A percentile compares a stretch with the other conserved stretches of the same genome.
Evolutionary conservation across 768 basidiomycete species (phyloP).

Genomic region (Calvatia gigantea): DNA sequence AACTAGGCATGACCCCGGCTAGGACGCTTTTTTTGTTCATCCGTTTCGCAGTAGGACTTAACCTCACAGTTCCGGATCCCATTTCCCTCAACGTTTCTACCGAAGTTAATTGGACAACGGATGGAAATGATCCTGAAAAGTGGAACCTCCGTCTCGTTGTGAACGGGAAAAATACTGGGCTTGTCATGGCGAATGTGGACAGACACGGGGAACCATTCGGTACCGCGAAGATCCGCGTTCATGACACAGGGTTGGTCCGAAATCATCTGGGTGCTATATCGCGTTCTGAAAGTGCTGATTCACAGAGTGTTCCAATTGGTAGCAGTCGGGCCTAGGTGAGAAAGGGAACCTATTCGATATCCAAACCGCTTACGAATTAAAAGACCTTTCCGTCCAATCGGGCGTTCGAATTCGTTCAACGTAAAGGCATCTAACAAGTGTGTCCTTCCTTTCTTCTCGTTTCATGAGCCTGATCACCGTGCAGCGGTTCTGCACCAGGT

Average conservation of each 20-base stretch:
- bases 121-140: not conserved
- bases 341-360: not conserved
- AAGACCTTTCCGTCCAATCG: no score
- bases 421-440: no score
- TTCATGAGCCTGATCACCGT: no score
- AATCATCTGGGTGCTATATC: not conserved
- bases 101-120: not conserved
- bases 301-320: not conserved
- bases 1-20: conserved; percentile 12
- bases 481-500: no score
- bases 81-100: no score
- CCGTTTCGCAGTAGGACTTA: not conserved
- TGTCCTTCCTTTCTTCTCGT: no score
- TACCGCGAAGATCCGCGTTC: not conserved
- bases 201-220: not conserved
- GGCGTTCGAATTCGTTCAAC: no score
- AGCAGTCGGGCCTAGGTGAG: not conserved
- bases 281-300: not conserved
- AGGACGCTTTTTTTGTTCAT: not conserved
- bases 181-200: not conserved
- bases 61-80: not conserved
- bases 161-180: not conserved
- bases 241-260: not conserved
- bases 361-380: not conserved
- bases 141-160: not conserved